Evolutionary conservation across 2,329 filamentous ascomycete species (phyloP).

Genomic region (Botrytis fragariae): DNA sequence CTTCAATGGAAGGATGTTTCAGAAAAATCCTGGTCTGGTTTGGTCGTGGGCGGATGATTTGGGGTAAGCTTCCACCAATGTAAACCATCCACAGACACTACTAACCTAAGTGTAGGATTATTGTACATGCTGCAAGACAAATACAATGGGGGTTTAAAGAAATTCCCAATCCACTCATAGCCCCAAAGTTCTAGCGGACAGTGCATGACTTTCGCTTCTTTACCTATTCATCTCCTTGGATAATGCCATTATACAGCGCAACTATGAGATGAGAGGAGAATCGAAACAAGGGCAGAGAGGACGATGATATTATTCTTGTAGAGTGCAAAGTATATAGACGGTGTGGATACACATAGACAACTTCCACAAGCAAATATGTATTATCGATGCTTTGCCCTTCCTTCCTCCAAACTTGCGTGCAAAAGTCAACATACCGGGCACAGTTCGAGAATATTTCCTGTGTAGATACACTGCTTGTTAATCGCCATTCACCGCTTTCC

Average conservation of each 20-base stretch:
- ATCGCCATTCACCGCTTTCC: not conserved
- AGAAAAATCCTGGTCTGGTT: slow-evolving; percentile 54
- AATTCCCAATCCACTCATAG: not conserved
- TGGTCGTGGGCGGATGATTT: slow-evolving; percentile 57
- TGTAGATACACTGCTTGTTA: not conserved
- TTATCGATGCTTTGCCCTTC: not conserved
- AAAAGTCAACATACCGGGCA: not conserved
- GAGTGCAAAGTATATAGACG: not conserved
- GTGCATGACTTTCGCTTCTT: not conserved
- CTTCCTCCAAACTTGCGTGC: not conserved
- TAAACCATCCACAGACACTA: not conserved
- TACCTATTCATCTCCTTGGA: too few relatives aligned
- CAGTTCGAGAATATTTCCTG: not conserved
- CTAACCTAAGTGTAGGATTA: not conserved
- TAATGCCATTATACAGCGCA: not conserved
- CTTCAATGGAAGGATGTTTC: slow-evolving; percentile 52
- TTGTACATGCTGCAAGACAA: not conserved
- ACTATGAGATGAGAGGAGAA: not conserved
- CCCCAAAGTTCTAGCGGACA: not conserved
- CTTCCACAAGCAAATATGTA: not conserved
- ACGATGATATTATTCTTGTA: not conserved
- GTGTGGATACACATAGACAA: too few relatives aligned
- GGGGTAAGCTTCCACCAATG: slow-evolving; percentile 25
- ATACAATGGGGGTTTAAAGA: not conserved
- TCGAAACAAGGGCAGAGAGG: not conserved